Conservation (phyloP, 805 yeast species). For the Dipodascopsis uninucleata region DNA sequence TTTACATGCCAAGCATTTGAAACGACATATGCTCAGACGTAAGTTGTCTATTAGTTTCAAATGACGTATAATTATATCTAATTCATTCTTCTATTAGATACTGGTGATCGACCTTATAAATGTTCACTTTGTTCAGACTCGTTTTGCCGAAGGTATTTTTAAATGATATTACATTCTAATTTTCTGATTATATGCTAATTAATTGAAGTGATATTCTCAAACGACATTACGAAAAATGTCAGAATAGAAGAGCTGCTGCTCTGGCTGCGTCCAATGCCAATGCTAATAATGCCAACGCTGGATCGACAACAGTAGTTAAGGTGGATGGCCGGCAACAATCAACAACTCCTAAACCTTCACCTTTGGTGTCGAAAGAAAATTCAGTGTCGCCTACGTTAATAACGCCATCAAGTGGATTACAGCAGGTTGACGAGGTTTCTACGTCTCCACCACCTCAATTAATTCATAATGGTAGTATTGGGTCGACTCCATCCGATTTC, state of each 20-base stretch:
- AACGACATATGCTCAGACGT: slow-evolving; percentile 72
- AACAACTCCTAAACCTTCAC: no score
- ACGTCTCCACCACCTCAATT: no score
- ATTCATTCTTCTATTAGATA: slow-evolving; percentile 39
- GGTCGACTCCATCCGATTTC: no score
- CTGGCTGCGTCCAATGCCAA: slow-evolving; percentile 1
- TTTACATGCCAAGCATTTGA: slow-evolving; percentile 63
- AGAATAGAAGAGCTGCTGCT: slow-evolving; percentile 10
- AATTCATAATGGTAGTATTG: no score
- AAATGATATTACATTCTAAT: not conserved
- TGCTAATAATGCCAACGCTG: no score
- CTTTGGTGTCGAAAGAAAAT: no score
- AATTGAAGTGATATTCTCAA: slow-evolving; percentile 72
- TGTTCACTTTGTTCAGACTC: slow-evolving; percentile 68
- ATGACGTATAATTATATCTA: not conserved
- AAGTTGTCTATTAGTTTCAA: not conserved
- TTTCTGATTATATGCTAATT: not conserved
- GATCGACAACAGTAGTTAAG: no score
- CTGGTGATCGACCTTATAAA: slow-evolving; percentile 80
- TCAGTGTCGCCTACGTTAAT: no score
- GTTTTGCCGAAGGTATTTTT: slow-evolving; percentile 41
- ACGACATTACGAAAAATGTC: slow-evolving; percentile 49
- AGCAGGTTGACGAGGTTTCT: no score
- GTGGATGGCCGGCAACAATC: no score
- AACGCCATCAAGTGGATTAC: no score